Percentiles rank a stretch among this genome's conserved stretches.
Conservation (phyloP, 2,329 filamentous ascomycete genomes). For the Fusarium mundagurra region DNA sequence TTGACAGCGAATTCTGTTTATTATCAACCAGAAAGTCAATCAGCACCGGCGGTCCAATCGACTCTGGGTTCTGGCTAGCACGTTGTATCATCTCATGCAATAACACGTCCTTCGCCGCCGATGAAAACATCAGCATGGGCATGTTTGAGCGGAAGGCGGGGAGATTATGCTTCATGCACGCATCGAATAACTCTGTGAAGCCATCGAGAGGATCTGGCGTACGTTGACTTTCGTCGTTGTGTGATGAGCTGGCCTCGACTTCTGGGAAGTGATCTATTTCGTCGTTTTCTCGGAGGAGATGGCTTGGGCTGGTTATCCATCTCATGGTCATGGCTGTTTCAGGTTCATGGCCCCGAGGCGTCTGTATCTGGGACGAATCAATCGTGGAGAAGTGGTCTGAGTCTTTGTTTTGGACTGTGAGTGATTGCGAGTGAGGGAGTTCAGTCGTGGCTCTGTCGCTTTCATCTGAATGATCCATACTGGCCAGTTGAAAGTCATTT, state of each 20-base stretch:
- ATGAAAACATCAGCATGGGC: background rate
- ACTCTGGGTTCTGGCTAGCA: background rate
- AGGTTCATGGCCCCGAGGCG: background rate
- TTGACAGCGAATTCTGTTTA: background rate
- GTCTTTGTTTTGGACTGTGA: background rate
- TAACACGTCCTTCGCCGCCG: background rate
- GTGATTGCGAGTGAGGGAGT: background rate
- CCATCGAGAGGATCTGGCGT: background rate
- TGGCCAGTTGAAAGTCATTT: background rate
- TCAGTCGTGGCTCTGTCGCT: background rate
- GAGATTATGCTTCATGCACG: background rate
- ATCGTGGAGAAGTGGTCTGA: background rate
- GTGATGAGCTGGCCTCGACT: background rate
- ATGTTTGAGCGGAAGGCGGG: background rate
- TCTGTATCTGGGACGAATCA: background rate
- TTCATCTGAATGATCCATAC: background rate
- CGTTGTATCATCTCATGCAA: background rate
- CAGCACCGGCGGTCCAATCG: background rate
- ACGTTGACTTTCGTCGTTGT: background rate
- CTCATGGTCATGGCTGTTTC: background rate
- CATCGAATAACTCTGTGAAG: background rate
- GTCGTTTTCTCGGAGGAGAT: background rate
- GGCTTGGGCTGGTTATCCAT: background rate
- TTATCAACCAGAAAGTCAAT: background rate
- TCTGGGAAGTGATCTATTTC: background rate